Evolutionary conservation across 2,329 filamentous ascomycete genomes (phyloP).

Genomic region (Karstenula rhodostoma): DNA sequence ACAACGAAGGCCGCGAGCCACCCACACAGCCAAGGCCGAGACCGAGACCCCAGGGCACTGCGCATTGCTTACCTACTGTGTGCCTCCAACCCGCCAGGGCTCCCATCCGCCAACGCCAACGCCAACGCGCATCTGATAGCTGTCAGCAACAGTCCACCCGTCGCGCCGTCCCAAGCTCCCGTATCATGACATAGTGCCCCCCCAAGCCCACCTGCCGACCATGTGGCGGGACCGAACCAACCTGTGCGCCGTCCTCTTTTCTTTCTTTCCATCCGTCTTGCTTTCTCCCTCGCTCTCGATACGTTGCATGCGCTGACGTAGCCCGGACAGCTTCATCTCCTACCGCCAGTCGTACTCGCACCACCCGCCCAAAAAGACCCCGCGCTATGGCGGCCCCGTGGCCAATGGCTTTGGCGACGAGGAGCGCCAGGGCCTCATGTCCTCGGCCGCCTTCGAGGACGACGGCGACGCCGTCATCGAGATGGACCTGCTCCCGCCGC

Average conservation of each 20-base stretch:
- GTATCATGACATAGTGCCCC: constrained; percentile 44
- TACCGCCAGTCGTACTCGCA: constrained; percentile 99
- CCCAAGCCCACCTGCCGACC: constrained; percentile 48
- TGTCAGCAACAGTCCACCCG: constrained; percentile 10
- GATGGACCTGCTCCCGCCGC: constrained; percentile 94
- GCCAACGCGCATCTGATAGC: background rate
- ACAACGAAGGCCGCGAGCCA: background rate
- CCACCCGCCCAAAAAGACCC: constrained; percentile 87
- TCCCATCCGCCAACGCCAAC: background rate
- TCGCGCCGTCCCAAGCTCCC: constrained; percentile 11
- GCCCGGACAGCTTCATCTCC: constrained; percentile 82
- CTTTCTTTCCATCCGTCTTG: too few species aligned
- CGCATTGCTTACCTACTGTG: too few species aligned
- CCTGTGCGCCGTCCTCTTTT: constrained; percentile 68
- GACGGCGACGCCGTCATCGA: constrained; percentile 96
- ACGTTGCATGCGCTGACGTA: constrained; percentile 41
- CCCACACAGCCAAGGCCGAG: constrained; percentile 7
- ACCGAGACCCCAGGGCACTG: background rate
- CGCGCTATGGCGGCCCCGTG: constrained; percentile 63
- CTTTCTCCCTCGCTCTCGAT: too few species aligned
- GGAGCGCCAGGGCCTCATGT: constrained; percentile 84
- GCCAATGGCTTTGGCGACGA: constrained; percentile 65
- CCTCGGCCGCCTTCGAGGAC: constrained; percentile 77
- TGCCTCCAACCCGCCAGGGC: background rate
- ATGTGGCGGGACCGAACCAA: constrained; percentile 99